A percentile compares a stretch with the other conserved stretches of the same genome.
Evolutionary conservation across 352 stramenopile species (phyloP).

Genomic region (Pythium sp.): DNA sequence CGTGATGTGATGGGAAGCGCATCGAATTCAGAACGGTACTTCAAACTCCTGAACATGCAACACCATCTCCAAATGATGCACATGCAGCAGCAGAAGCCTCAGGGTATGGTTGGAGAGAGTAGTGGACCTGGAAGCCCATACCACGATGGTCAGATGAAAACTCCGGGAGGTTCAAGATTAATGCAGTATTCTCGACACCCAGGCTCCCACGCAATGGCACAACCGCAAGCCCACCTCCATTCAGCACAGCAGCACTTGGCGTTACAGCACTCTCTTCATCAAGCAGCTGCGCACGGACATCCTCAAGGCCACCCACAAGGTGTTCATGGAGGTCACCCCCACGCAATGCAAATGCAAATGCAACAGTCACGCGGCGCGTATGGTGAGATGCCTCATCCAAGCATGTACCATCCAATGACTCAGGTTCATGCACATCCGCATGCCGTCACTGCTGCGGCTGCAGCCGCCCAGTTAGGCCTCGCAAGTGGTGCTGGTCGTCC

Average conservation of each 20-base stretch:
- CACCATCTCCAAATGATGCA: slow-evolving; percentile 87
- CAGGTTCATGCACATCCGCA: slow-evolving; percentile 38
- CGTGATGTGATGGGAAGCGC: slow-evolving; percentile 42
- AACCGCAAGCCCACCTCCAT: slow-evolving; percentile 20
- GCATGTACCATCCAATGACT: slow-evolving; percentile 53
- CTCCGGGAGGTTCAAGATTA: slow-evolving; percentile 27
- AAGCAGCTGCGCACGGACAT: slow-evolving; percentile 31
- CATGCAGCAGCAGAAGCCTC: slow-evolving; percentile 65
- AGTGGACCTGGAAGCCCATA: slow-evolving; percentile 42
- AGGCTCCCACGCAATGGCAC: slow-evolving; percentile 7
- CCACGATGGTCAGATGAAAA: slow-evolving; percentile 46
- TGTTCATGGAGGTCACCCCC: slow-evolving; percentile 29
- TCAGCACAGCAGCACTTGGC: slow-evolving; percentile 42
- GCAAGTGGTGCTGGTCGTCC: slow-evolving; percentile 23
- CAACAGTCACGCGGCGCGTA: slow-evolving; percentile 38
- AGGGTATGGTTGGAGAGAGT: slow-evolving; percentile 29
- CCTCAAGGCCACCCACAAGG: slow-evolving; percentile 36
- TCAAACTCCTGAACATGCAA: slow-evolving; percentile 85
- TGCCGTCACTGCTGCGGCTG: slow-evolving; percentile 12
- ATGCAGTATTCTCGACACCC: slow-evolving; percentile 41
- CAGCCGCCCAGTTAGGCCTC: slow-evolving; percentile 25
- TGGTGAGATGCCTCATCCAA: slow-evolving; percentile 41
- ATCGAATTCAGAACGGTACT: slow-evolving; percentile 71
- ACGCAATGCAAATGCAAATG: slow-evolving; percentile 60
- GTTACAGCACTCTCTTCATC: slow-evolving; percentile 58